Percentiles rank a stretch among this genome's conserved stretches.
These are phyloP conservation scores for Knufia petricola DNA, from an alignment of 2,329 filamentous ascomycete species.

Conservation along the genomic window DNA sequence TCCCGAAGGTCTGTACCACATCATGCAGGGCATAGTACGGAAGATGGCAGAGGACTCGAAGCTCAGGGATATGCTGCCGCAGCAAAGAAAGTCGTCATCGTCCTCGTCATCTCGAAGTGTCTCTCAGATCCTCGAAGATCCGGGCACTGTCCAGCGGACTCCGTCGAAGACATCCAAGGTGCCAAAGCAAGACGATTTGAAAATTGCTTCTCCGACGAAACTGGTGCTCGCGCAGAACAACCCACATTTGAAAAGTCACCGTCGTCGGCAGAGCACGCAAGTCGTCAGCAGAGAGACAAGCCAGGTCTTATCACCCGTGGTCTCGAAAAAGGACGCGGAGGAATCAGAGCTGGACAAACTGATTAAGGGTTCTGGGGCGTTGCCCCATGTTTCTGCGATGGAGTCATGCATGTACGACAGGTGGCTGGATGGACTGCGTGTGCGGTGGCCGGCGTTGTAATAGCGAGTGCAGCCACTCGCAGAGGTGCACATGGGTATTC, in stretches of 20 bases:
- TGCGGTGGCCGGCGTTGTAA: slow-evolving; percentile 47
- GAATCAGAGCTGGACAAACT: slow-evolving; percentile 36
- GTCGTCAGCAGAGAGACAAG: slow-evolving; percentile 21
- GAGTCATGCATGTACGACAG: slow-evolving; percentile 83
- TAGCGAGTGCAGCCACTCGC: slow-evolving; percentile 3
- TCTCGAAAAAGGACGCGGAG: slow-evolving; percentile 40
- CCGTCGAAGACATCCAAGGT: slow-evolving; percentile 5
- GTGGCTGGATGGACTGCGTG: slow-evolving; percentile 76
- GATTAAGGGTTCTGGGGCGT: slow-evolving; percentile 52
- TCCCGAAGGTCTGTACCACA: slow-evolving; percentile 78
- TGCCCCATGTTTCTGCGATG: slow-evolving; percentile 86
- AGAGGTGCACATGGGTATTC: not conserved
- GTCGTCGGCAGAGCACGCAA: slow-evolving; percentile 49
- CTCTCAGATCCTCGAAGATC: slow-evolving; percentile 5
- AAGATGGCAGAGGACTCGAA: slow-evolving; percentile 47
- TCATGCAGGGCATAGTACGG: slow-evolving; percentile 70
- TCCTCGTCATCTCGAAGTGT: slow-evolving; percentile 27
- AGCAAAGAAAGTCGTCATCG: slow-evolving; percentile 13
- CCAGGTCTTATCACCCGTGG: slow-evolving; percentile 24
- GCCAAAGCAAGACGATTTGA: not conserved
- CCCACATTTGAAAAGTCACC: slow-evolving; percentile 72
- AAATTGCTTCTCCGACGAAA: slow-evolving; percentile 38
- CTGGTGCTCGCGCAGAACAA: slow-evolving; percentile 72
- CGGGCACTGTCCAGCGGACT: slow-evolving; percentile 8
- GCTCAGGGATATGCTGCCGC: slow-evolving; percentile 31